These are phyloP conservation scores for Wallacemonas sp. DNA, from an alignment of 208 protist genomes.

Conservation along the genomic window DNA sequence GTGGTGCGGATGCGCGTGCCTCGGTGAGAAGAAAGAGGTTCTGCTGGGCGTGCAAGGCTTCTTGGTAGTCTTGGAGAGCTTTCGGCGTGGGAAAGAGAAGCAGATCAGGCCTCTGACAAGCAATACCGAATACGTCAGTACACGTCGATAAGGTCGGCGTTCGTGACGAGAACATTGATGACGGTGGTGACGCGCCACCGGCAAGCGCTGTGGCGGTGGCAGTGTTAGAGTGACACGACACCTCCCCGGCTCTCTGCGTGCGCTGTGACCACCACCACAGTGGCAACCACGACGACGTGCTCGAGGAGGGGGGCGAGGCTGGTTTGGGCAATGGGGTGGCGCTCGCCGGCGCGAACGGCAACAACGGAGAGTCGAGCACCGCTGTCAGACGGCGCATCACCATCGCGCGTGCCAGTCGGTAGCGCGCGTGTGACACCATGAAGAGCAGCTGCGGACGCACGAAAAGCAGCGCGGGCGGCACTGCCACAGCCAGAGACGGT, in stretches of 20 bases:
- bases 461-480: constrained; percentile 28
- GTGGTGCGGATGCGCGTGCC: not conserved
- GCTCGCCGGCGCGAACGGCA: too few species aligned
- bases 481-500: constrained; percentile 23
- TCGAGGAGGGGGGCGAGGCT: not conserved
- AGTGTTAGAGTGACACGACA: too few species aligned
- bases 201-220: too few species aligned
- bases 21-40: constrained; percentile 6
- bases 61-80: constrained; percentile 19
- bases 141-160: too few species aligned
- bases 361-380: too few species aligned
- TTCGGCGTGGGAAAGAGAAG: constrained; percentile 16
- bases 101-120: not conserved
- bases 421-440: not conserved
- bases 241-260: too few species aligned
- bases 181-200: not conserved
- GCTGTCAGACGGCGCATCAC: not conserved
- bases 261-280: not conserved
- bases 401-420: constrained; percentile 5
- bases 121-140: too few species aligned
- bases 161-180: not conserved
- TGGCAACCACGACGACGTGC: constrained; percentile 8
- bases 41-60: constrained; percentile 20
- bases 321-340: too few species aligned
- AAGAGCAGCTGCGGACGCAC: constrained; percentile 25